Base-by-base conservation (phyloP, 805 yeast genomes). In the Saccharomycopsis lassenensis region DNA sequence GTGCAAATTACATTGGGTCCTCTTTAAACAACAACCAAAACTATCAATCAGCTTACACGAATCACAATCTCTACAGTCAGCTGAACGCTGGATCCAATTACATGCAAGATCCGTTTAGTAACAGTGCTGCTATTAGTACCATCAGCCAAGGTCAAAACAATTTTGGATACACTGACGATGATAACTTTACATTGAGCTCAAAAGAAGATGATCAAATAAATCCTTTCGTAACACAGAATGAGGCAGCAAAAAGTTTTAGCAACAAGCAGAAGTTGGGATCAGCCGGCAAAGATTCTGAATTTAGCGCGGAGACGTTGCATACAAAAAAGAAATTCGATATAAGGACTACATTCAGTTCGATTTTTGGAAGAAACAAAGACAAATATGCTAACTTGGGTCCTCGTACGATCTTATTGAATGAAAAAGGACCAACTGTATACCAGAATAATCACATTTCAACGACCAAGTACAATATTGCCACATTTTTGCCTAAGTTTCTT, bases 401-500 rank as follows among this genome's bases (percentile, higher is more conserved):
- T 57, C 6, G 57, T 24, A 23, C 20, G 5, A 39, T 42, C 15
- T 14, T 28, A 22, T 15, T 40, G 12, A 43, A 43, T 21, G 44
- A 40, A 20, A 37, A 41, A 11, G 24, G 34, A 5, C 31, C 69
- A 2, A 65, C 63, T 42, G 66, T 76, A 2, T 89, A 71, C 58
- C 65, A 69, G 39, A 87, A 77, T 41, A 91, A 91, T 57, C 87
- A 87, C 54, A 78, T 91, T 46, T 81, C 94, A 20, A 93, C 99
- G 4, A 87, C 98, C 8, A 91, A 91, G 55, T 91, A 93, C 62
- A 93, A 91, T 54, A 58, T 76, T 41, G 94, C 91, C 17, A 93
- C 98, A 0, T 91, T 91, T 50, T 46, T 91, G 33, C 98, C 98
- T 16, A 93, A 93, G 58, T 91, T 91, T 53, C 59, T 91, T 45